Conservation (phyloP, 257 asterid genomes). For the Vinca minor region DNA sequence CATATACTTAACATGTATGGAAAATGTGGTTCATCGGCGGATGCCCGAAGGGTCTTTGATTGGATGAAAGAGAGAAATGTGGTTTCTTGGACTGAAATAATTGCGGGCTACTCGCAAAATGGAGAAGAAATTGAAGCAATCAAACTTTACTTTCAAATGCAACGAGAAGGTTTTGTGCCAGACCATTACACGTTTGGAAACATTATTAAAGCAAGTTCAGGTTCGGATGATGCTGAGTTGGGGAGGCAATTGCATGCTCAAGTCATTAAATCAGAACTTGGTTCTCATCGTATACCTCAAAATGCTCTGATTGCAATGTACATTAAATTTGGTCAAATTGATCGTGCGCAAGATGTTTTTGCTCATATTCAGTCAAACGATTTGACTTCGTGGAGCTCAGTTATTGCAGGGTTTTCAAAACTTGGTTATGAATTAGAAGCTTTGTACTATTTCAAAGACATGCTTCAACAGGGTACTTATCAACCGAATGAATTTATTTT, state of each 20-base stretch:
- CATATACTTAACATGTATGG: slow-evolving; percentile 72
- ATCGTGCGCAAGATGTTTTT: slow-evolving; percentile 41
- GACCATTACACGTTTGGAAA: slow-evolving; percentile 68
- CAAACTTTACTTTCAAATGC: slow-evolving; percentile 45
- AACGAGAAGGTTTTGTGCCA: slow-evolving; percentile 35
- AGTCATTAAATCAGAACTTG: slow-evolving; percentile 46
- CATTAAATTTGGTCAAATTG: slow-evolving; percentile 35
- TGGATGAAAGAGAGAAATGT: slow-evolving; percentile 53
- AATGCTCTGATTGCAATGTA: slow-evolving; percentile 73
- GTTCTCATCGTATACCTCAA: slow-evolving; percentile 52
- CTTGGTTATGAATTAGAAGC: slow-evolving; percentile 58
- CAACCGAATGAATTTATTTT: slow-evolving; percentile 53
- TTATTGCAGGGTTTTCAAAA: slow-evolving; percentile 65
- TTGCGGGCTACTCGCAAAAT: slow-evolving; percentile 58
- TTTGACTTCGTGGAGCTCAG: slow-evolving; percentile 78
- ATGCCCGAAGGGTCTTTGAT: slow-evolving; percentile 56
- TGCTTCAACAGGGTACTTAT: slow-evolving; percentile 38
- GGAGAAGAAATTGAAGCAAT: slow-evolving; percentile 47
- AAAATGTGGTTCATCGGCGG: slow-evolving; percentile 50
- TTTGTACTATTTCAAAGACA: slow-evolving; percentile 45
- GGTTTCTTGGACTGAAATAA: slow-evolving; percentile 65
- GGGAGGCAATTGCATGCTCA: slow-evolving; percentile 60
- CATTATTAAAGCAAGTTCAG: slow-evolving; percentile 50
- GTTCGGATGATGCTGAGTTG: slow-evolving; percentile 26
- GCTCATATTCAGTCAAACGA: slow-evolving; percentile 37